A percentile compares a stretch with the other conserved stretches of the same genome.
phyloP scores from a whole-genome alignment of 257 asterid genomes.

The Fraxinus americana region DNA sequence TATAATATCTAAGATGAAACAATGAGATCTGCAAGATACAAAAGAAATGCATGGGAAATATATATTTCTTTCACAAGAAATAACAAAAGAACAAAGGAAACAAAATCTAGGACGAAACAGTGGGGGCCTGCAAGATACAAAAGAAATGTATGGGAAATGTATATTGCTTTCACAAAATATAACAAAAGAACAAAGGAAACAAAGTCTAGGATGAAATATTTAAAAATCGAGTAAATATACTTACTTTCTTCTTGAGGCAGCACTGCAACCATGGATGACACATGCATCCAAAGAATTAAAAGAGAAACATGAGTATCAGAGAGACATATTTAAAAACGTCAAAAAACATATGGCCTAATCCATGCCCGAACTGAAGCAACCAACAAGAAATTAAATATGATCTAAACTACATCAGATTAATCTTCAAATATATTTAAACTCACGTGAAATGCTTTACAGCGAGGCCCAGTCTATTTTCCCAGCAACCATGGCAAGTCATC shows the following conservation, averaged over 20 bases:
- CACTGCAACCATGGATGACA: slow-evolving; percentile 59
- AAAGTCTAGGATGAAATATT: slow-evolving; percentile 11
- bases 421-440: slow-evolving; percentile 4
- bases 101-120: slow-evolving; percentile 6
- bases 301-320: slow-evolving; percentile 28
- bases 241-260: slow-evolving; percentile 91
- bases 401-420: slow-evolving; percentile 3
- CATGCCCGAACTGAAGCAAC: slow-evolving; percentile 13
- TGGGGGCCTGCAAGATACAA: neutral
- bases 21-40: slow-evolving; percentile 1
- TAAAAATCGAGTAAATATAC: slow-evolving; percentile 25
- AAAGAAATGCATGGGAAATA: slow-evolving; percentile 5
- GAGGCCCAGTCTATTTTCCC: slow-evolving; percentile 10
- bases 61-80: neutral
- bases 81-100: slow-evolving; percentile 7
- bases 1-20: slow-evolving; percentile 12
- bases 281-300: slow-evolving; percentile 51
- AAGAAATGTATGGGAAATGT: slow-evolving; percentile 5
- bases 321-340: slow-evolving; percentile 20
- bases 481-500: slow-evolving; percentile 17
- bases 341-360: neutral
- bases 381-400: slow-evolving; percentile 2
- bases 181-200: slow-evolving; percentile 10
- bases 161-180: neutral
- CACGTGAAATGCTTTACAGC: slow-evolving; percentile 18